Evolutionary conservation across 805 yeast genomes (phyloP).

Genomic region (Candida xyloterini): DNA sequence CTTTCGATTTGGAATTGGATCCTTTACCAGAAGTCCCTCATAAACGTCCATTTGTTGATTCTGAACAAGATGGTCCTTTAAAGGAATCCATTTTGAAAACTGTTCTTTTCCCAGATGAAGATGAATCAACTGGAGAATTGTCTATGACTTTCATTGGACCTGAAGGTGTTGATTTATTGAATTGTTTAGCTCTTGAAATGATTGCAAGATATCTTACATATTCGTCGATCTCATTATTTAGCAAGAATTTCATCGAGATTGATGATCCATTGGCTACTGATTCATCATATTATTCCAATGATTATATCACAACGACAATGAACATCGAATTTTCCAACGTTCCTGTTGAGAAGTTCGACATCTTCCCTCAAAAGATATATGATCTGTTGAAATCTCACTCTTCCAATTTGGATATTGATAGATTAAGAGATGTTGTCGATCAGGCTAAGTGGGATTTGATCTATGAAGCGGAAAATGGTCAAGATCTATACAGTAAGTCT

Average conservation of each 20-base stretch:
- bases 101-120: constrained; percentile 84
- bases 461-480: constrained; percentile 58
- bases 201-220: constrained; percentile 73
- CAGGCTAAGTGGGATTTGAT: constrained; percentile 62
- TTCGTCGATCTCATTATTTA: constrained; percentile 72
- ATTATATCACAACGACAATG: constrained; percentile 60
- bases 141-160: constrained; percentile 84
- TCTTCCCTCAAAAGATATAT: constrained; percentile 51
- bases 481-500: constrained; percentile 57
- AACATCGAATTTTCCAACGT: constrained; percentile 65
- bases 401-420: constrained; percentile 53
- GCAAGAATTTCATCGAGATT: constrained; percentile 70
- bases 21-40: constrained; percentile 36
- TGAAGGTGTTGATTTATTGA: constrained; percentile 44
- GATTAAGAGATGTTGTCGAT: constrained; percentile 66
- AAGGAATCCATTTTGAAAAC: constrained; percentile 40
- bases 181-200: constrained; percentile 67
- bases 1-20: constrained; percentile 60
- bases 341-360: constrained; percentile 60
- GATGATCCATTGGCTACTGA: constrained; percentile 79
- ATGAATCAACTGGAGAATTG: constrained; percentile 79
- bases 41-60: constrained; percentile 79
- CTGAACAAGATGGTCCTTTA: constrained; percentile 44
- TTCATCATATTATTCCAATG: constrained; percentile 68
- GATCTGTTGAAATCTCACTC: constrained; percentile 53